Percentiles rank a stretch among this genome's conserved stretches.
phyloP scores from a whole-genome alignment of 352 stramenopile genomes.

The Pythium chondricola region DNA sequence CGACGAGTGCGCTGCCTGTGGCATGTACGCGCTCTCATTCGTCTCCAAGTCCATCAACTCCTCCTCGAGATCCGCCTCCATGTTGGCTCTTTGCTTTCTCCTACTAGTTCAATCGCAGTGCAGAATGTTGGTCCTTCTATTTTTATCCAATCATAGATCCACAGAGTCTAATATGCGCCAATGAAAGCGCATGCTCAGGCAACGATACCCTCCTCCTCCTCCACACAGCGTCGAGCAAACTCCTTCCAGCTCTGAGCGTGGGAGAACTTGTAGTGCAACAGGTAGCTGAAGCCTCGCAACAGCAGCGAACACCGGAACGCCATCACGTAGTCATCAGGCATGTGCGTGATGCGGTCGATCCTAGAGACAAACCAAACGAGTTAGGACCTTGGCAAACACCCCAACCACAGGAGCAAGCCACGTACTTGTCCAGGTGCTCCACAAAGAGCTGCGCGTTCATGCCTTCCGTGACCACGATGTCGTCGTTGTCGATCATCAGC shows the following conservation, averaged over 20 bases:
- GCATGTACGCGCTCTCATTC: conserved; percentile 57
- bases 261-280: conserved; percentile 83
- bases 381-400: background rate
- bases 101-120: background rate
- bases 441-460: conserved; percentile 84
- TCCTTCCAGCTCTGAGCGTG: conserved; percentile 76
- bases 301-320: conserved; percentile 81
- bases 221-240: conserved; percentile 55
- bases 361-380: conserved; percentile 14
- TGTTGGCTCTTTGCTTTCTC: conserved; percentile 3
- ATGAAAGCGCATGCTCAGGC: too few species aligned
- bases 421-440: conserved; percentile 74
- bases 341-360: conserved; percentile 76
- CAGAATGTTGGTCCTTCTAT: conserved; percentile 1
- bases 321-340: conserved; percentile 86
- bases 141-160: conserved; percentile 1
- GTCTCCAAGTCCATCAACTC: conserved; percentile 59
- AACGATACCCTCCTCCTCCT: conserved; percentile 39
- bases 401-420: background rate
- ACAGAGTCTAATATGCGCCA: background rate
- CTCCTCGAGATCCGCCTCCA: conserved; percentile 40
- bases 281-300: conserved; percentile 78
- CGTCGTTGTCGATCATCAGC: conserved; percentile 86
- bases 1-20: conserved; percentile 17
- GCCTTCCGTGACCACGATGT: conserved; percentile 68